These are phyloP conservation scores for Hypoxylon sp. DNA, from an alignment of 2,329 filamentous ascomycete genomes.

Conservation along the genomic window DNA sequence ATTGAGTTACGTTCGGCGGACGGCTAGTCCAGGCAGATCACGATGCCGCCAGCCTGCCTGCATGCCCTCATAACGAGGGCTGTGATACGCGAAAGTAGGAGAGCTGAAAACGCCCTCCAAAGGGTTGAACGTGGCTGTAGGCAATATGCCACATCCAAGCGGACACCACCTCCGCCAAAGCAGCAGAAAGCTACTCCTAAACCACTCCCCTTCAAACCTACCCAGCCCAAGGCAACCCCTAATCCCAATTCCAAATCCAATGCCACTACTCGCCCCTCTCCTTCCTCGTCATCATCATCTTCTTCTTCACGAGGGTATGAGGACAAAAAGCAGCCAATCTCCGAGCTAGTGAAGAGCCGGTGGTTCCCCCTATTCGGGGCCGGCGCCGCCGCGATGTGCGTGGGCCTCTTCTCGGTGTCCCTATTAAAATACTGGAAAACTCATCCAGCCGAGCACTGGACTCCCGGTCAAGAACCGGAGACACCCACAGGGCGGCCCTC, in stretches of 20 bases:
- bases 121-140: conserved; percentile 30
- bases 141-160: conserved; percentile 42
- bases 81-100: conserved; percentile 23
- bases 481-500: conserved; percentile 65
- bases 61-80: conserved; percentile 20
- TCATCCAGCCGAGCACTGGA: conserved; percentile 49
- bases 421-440: conserved; percentile 47
- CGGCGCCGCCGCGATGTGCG: conserved; percentile 61
- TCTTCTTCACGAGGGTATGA: conserved; percentile 21
- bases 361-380: conserved; percentile 64
- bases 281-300: conserved; percentile 14
- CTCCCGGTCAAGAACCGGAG: conserved; percentile 55
- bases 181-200: conserved; percentile 35
- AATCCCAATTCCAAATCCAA: conserved; percentile 16
- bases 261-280: neutral
- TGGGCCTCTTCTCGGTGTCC: conserved; percentile 64
- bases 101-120: conserved; percentile 22
- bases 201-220: conserved; percentile 45
- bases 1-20: conserved; percentile 10
- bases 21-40: conserved; percentile 15
- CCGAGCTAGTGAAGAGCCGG: conserved; percentile 54
- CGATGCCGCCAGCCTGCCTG: conserved; percentile 29
- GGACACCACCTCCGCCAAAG: conserved; percentile 10
- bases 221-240: conserved; percentile 21
- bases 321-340: conserved; percentile 36